Conservation (phyloP, 805 yeast genomes). For the Hanseniaspora nectarophila region DNA sequence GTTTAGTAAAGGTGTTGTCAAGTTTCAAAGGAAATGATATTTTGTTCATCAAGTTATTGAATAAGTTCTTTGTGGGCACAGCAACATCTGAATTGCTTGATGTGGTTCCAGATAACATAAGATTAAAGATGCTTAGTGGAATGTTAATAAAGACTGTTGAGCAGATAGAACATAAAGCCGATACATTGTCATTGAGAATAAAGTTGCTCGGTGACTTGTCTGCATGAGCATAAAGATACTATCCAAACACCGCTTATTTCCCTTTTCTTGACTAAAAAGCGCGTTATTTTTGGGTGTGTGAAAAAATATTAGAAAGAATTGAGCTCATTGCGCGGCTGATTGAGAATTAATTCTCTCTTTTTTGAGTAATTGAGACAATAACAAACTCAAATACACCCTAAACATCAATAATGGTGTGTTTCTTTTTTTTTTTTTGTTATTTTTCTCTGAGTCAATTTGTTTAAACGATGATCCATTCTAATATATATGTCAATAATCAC, state of each 20-base stretch:
- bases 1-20: neutral
- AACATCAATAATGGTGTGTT: too few species aligned
- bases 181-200: neutral
- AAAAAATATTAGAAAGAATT: too few species aligned
- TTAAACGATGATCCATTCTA: too few species aligned
- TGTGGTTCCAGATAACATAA: neutral
- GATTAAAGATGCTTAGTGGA: neutral
- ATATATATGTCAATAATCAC: too few species aligned
- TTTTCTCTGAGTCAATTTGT: too few species aligned
- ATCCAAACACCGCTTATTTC: too few species aligned
- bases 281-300: too few species aligned
- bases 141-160: neutral
- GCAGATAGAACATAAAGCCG: neutral
- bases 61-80: neutral
- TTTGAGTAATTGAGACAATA: neutral
- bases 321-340: neutral
- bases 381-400: too few species aligned
- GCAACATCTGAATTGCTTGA: neutral
- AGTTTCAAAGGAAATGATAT: neutral
- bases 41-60: neutral
- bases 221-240: neutral
- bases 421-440: too few species aligned
- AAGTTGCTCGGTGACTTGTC: neutral
- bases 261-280: too few species aligned
- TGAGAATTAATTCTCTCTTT: neutral